These are phyloP conservation scores for Terana coerulea DNA, from an alignment of 768 basidiomycete genomes.

Conservation along the genomic window DNA sequence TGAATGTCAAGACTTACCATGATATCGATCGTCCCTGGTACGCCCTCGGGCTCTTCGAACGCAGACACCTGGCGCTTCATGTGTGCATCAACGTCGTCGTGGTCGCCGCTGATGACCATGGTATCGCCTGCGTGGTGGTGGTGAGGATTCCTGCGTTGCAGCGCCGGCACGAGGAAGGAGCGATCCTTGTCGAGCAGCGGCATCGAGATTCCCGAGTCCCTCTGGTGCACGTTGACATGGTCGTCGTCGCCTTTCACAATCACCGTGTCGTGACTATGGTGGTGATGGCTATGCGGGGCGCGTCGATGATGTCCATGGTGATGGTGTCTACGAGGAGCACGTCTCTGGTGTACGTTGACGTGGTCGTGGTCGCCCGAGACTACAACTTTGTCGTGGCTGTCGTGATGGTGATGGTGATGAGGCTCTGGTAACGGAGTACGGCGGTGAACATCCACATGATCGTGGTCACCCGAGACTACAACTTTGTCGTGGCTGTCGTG, in stretches of 20 bases:
- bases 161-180: not conserved
- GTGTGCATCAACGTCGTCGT: constrained; percentile 16
- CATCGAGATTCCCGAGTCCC: not conserved
- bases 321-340: constrained; percentile 13
- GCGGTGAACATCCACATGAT: constrained; percentile 18
- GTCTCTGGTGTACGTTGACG: constrained; percentile 11
- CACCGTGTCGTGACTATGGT: constrained; percentile 19
- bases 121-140: not conserved
- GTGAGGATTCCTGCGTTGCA: not conserved
- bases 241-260: constrained; percentile 21
- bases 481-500: constrained; percentile 11
- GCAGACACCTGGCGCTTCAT: constrained; percentile 9
- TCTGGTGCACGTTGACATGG: constrained; percentile 12
- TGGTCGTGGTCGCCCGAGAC: constrained; percentile 20
- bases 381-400: constrained; percentile 3
- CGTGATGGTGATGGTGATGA: constrained; percentile 10
- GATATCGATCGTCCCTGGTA: constrained; percentile 45
- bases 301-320: constrained; percentile 16
- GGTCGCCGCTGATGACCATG: constrained; percentile 16
- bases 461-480: constrained; percentile 18
- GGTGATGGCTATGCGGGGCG: constrained; percentile 10
- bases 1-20: constrained; percentile 33
- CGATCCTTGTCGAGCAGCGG: not conserved
- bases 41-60: constrained; percentile 16
- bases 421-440: constrained; percentile 9